Percentiles rank a stretch among this genome's conserved stretches.
Evolutionary conservation across 495 filamentous ascomycete genomes (phyloP).

Genomic region (Penicillium verhagenii): DNA sequence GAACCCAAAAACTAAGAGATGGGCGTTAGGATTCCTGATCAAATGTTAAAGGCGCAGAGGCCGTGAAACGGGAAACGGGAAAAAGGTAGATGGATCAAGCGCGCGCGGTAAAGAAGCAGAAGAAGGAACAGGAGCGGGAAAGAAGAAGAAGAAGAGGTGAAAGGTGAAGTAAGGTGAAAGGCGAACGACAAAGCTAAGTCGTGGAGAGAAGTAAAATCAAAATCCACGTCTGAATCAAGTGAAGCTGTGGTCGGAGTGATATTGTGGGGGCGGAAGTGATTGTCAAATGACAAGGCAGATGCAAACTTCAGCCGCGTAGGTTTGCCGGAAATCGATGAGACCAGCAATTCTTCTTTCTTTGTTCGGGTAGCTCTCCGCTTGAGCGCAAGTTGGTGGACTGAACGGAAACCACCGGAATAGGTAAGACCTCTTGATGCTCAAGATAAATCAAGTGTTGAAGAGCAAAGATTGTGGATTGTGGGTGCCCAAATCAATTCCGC

Average conservation of each 20-base stretch:
- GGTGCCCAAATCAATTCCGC: neutral
- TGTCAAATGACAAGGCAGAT: slow-evolving; percentile 1
- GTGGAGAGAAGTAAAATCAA: neutral
- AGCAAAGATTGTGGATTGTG: neutral
- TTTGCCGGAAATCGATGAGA: neutral
- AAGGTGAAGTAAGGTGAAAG: neutral
- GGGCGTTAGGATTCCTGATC: slow-evolving; percentile 20
- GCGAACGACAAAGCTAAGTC: neutral
- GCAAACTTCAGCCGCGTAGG: neutral
- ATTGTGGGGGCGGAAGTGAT: slow-evolving; percentile 3
- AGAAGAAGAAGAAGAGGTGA: neutral
- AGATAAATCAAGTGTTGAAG: neutral
- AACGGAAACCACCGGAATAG: slow-evolving; percentile 7
- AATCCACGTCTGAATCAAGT: neutral
- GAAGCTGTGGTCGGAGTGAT: neutral
- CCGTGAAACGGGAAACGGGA: neutral
- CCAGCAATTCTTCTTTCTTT: neutral
- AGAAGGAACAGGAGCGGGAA: neutral
- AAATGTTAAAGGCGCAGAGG: slow-evolving; percentile 2
- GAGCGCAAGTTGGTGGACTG: neutral
- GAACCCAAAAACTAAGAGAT: slow-evolving; percentile 28
- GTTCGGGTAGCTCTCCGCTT: neutral
- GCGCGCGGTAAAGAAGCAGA: neutral
- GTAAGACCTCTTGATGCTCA: neutral
- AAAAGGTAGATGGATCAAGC: neutral